Base-by-base conservation (phyloP, 352 stramenopile genomes). In the Pelagophyceae sp. region DNA sequence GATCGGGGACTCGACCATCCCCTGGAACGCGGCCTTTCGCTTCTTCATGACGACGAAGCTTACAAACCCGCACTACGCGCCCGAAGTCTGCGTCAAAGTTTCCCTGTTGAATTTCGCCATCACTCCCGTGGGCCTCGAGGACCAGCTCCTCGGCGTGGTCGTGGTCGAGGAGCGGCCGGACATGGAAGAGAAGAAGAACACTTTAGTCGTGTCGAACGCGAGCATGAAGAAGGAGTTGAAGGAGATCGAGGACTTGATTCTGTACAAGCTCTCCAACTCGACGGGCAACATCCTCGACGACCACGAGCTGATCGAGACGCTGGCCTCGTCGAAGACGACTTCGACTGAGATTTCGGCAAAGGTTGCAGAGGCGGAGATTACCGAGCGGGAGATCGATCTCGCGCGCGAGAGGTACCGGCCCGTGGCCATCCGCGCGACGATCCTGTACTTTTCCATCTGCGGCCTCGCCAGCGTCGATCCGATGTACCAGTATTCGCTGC, bases 61-160 rank as follows among this genome's bases (percentile, higher is more conserved):
- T 5, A 84, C 87, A 0, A 97, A 97, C 74, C 93, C 93, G 45
- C 93, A 98, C 77, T 98, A 97, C 80, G 88, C 91, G 29, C 93
- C 93, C 0, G 93, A 98, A 80, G 91, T 93, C 31, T 97, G 91
- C 75, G 93, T 97, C n/a, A 98, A 97, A 79, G 93, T 97, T 0
- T 97, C 96, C 79, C 81, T 98, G 74, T 82, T 98, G 38, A 98
- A 98, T 80, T 98, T 98, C 72, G 96, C 97, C 89, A 92, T 92
- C 27, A 98, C 94, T 0, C 85, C 94, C 67, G 92, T 96, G 79
- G 94, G 94, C 0, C 81, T 98, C 50, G 89, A 97, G 80, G 94
- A 98, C 79, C 94, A 98, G 82, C 96, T 98, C 91, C 83, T 98
- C 15, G 92, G 91, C 19, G 95, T 96, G 71, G 92, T 95, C 0